phyloP scores from a whole-genome alignment of 106 monocot species.

The Amphibolis antarctica region DNA sequence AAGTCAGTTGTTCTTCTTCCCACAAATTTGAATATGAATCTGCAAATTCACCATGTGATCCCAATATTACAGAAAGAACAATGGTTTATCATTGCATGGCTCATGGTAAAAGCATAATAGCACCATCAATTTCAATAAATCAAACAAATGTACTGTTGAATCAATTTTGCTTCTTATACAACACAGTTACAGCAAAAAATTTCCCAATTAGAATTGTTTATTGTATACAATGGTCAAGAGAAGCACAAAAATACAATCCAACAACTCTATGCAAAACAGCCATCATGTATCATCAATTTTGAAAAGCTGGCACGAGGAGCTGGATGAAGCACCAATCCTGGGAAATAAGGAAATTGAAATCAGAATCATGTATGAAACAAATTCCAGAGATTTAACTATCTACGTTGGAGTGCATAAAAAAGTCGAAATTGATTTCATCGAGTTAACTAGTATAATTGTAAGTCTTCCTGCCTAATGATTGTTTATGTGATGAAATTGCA shows the following conservation, averaged over 20 bases:
- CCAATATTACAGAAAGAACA: slow-evolving; percentile 33
- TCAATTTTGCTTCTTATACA: neutral
- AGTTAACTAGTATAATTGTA: neutral
- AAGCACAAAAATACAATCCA: slow-evolving; percentile 14
- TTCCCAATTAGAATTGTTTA: neutral
- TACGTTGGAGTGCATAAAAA: neutral
- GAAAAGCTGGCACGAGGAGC: slow-evolving; percentile 7
- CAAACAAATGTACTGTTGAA: neutral
- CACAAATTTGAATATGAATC: slow-evolving; percentile 24
- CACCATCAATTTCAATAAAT: slow-evolving; percentile 3
- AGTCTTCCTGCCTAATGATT: no score
- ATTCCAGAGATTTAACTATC: neutral
- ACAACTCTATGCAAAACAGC: slow-evolving; percentile 4
- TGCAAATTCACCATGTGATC: slow-evolving; percentile 23
- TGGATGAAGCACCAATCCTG: slow-evolving; percentile 3
- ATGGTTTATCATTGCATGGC: slow-evolving; percentile 5
- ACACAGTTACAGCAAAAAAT: slow-evolving; percentile 1
- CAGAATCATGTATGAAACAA: slow-evolving; percentile 4
- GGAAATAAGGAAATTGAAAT: slow-evolving; percentile 7
- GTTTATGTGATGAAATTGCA: no score
- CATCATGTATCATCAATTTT: slow-evolving; percentile 7
- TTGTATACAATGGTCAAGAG: slow-evolving; percentile 9
- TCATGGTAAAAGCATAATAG: slow-evolving; percentile 26
- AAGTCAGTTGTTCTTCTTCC: slow-evolving; percentile 31
- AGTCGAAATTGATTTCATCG: neutral